These are phyloP conservation scores for Acer saccharum DNA, from an alignment of 345 rosid species.

Conservation along the genomic window DNA sequence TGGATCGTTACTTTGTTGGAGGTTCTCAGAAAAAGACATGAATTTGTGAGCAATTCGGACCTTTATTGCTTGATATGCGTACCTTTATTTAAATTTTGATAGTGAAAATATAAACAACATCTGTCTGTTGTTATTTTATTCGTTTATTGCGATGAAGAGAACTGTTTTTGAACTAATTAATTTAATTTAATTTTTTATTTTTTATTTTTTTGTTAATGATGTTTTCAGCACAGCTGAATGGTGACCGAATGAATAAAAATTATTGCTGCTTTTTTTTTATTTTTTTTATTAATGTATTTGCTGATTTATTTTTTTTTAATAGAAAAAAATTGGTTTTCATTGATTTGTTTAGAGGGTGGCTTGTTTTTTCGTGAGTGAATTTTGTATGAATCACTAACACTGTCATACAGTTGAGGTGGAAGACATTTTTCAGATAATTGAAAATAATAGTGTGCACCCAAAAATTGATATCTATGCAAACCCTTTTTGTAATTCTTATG, in stretches of 20 bases:
- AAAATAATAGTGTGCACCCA: background rate
- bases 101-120: background rate
- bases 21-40: background rate
- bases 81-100: background rate
- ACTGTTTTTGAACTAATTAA: background rate
- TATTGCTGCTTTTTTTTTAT: too few species aligned
- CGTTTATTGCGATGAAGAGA: background rate
- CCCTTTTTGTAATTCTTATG: background rate
- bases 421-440: background rate
- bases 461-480: background rate
- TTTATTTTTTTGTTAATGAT: background rate
- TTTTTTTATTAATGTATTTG: too few species aligned
- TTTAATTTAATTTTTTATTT: too few species aligned
- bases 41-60: background rate
- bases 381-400: too few species aligned
- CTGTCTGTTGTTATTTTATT: background rate
- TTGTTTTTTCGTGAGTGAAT: too few species aligned
- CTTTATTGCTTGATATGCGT: background rate
- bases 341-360: background rate
- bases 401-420: background rate
- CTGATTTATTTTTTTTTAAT: background rate
- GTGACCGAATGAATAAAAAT: background rate
- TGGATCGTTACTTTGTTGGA: background rate
- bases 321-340: background rate
- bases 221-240: background rate